A percentile compares a stretch with the other conserved stretches of the same genome.
These are phyloP conservation scores for Trichoderma cornu-damae DNA, from an alignment of 2,329 filamentous ascomycete genomes.

Conservation along the genomic window DNA sequence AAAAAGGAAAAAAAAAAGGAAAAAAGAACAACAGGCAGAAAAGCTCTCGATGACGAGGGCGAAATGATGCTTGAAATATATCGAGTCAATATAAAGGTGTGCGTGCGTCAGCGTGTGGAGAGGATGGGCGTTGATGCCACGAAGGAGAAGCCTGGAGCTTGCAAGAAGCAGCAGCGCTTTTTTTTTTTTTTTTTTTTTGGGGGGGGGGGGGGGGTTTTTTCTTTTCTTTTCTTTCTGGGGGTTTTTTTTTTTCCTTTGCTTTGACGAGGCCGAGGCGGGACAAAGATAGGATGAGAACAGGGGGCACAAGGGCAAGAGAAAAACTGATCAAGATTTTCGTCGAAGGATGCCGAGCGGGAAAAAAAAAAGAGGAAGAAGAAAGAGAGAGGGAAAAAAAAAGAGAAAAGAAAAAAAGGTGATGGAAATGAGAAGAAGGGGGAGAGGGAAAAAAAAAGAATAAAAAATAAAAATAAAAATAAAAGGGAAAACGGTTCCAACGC, in stretches of 20 bases:
- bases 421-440: slow-evolving; percentile 21
- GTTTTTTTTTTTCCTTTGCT: no score
- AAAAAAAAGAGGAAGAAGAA: slow-evolving; percentile 20
- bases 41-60: neutral
- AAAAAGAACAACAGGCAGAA: neutral
- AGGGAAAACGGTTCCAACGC: slow-evolving; percentile 19
- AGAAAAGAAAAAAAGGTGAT: slow-evolving; percentile 18
- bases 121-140: neutral
- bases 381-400: slow-evolving; percentile 22
- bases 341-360: slow-evolving; percentile 10
- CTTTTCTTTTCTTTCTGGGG: no score
- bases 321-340: slow-evolving; percentile 3
- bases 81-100: neutral
- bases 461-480: slow-evolving; percentile 20
- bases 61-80: slow-evolving; percentile 2
- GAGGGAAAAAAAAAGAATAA: slow-evolving; percentile 19
- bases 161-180: slow-evolving; percentile 11
- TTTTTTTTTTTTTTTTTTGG: no score
- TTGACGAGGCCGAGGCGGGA: slow-evolving; percentile 14
- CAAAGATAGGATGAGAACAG: slow-evolving; percentile 7
- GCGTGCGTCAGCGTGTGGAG: neutral
- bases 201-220: no score
- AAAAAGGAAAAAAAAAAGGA: neutral
- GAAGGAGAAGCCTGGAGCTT: slow-evolving; percentile 4
- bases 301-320: slow-evolving; percentile 17